Evolutionary conservation across 2,329 filamentous ascomycete species (phyloP).

Genomic region (Diaporthe batatas): DNA sequence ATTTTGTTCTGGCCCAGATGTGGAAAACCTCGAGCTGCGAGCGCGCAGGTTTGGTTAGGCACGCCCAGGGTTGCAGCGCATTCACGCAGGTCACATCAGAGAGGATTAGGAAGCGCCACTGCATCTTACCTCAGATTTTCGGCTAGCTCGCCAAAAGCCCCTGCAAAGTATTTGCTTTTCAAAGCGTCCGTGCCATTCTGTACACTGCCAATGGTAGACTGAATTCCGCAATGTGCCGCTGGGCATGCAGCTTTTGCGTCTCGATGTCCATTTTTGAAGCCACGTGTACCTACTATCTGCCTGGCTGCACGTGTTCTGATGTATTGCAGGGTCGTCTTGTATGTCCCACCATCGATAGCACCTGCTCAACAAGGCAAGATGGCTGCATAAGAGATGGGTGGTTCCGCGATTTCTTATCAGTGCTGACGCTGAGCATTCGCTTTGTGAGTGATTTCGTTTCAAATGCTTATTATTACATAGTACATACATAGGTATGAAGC

Average conservation of each 20-base stretch:
- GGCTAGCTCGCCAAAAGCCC: background rate
- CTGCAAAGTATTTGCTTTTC: background rate
- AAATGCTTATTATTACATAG: too few species aligned
- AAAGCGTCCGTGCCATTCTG: background rate
- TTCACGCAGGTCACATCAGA: background rate
- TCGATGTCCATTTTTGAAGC: background rate
- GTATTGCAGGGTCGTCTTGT: background rate
- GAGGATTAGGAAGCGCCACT: background rate
- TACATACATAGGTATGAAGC: too few species aligned
- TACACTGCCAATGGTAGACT: background rate
- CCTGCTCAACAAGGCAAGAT: background rate
- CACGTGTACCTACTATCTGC: background rate
- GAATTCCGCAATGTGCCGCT: background rate
- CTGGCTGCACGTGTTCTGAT: background rate
- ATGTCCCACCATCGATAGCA: background rate
- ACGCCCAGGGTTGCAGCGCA: background rate
- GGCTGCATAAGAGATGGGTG: background rate
- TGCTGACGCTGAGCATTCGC: background rate
- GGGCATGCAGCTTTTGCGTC: background rate
- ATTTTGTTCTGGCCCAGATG: too few species aligned
- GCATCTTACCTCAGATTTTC: constrained; percentile 3
- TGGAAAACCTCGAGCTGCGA: background rate
- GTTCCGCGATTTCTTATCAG: background rate
- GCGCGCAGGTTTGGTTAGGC: background rate
- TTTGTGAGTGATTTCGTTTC: too few species aligned